Evolutionary conservation across 805 yeast species (phyloP).

Genomic region (Wickerhamiella spandovensis): DNA sequence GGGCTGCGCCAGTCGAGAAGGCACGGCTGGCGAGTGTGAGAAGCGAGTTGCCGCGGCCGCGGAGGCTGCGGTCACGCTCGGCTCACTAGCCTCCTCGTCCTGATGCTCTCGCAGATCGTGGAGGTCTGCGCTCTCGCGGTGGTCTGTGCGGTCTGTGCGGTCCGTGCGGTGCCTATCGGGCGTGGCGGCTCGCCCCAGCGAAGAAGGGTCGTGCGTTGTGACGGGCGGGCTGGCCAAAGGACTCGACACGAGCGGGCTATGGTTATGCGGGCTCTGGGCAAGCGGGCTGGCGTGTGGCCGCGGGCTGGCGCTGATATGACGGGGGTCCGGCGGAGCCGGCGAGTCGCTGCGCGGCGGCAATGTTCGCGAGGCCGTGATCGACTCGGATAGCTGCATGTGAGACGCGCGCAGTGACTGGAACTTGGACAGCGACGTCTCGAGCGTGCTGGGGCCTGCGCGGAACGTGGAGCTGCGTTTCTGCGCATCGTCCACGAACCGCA

Average conservation of each 20-base stretch:
- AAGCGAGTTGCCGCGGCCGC: conserved; percentile 1
- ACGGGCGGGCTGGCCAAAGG: background rate
- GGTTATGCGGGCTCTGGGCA: conserved; percentile 4
- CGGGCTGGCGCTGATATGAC: background rate
- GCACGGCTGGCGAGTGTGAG: conserved; percentile 24
- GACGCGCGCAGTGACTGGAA: conserved; percentile 25
- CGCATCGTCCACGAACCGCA: conserved; percentile 44
- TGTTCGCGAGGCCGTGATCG: conserved; percentile 12
- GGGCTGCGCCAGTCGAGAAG: conserved; percentile 24
- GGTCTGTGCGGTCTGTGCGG: conserved; percentile 1
- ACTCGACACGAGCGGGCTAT: background rate
- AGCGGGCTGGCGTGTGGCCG: conserved; percentile 3
- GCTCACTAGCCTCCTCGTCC: background rate
- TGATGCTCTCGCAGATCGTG: too few relatives aligned
- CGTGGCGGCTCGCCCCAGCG: background rate
- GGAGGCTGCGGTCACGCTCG: background rate
- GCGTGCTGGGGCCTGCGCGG: conserved; percentile 3
- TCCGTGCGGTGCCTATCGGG: too few relatives aligned
- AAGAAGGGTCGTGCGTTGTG: background rate
- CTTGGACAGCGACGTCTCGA: conserved; percentile 21
- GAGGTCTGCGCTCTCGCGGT: conserved; percentile 5
- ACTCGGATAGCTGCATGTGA: conserved; percentile 25
- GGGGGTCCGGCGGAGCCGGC: background rate
- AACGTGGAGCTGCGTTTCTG: conserved; percentile 10
- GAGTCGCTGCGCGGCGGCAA: background rate